Conservation (phyloP, 768 basidiomycete species). For the Hygrophorus pudorinus region DNA sequence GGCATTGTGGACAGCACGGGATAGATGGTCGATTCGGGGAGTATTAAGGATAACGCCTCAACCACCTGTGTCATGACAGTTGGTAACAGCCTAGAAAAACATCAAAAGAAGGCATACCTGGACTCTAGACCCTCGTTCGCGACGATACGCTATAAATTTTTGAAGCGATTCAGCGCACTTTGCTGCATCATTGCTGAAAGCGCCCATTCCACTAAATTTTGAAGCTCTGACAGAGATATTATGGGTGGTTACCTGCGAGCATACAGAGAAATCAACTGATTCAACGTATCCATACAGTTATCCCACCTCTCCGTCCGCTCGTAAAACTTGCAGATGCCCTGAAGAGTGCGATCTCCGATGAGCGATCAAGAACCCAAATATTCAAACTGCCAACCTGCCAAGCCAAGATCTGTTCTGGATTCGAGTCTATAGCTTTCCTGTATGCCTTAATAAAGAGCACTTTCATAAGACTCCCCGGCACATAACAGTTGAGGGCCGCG, state of each 20-base stretch:
- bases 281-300: slow-evolving; percentile 41
- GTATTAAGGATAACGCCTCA: slow-evolving; percentile 53
- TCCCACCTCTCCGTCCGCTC: slow-evolving; percentile 55
- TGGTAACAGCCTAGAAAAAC: slow-evolving; percentile 1
- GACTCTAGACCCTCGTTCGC: slow-evolving; percentile 46
- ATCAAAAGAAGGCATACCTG: slow-evolving; percentile 32
- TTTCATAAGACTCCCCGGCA: slow-evolving; percentile 5
- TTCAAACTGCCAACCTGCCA: slow-evolving; percentile 55
- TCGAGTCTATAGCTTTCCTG: slow-evolving; percentile 60
- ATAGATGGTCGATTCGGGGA: slow-evolving; percentile 65
- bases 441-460: slow-evolving; percentile 46
- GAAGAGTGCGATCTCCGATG: neutral
- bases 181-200: slow-evolving; percentile 51
- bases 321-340: slow-evolving; percentile 71
- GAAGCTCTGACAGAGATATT: neutral
- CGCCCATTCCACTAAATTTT: neutral
- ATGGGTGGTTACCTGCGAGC: slow-evolving; percentile 39
- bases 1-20: slow-evolving; percentile 56
- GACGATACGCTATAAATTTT: slow-evolving; percentile 55
- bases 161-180: slow-evolving; percentile 81
- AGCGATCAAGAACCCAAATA: neutral
- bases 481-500: slow-evolving; percentile 2
- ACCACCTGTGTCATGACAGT: slow-evolving; percentile 39
- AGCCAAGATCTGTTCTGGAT: slow-evolving; percentile 63
- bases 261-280: slow-evolving; percentile 49